Evolutionary conservation across 352 stramenopile genomes (phyloP), one percentile per base, ranked within the genome.

Genomic region (Thraustochytrium sp.): DNA sequence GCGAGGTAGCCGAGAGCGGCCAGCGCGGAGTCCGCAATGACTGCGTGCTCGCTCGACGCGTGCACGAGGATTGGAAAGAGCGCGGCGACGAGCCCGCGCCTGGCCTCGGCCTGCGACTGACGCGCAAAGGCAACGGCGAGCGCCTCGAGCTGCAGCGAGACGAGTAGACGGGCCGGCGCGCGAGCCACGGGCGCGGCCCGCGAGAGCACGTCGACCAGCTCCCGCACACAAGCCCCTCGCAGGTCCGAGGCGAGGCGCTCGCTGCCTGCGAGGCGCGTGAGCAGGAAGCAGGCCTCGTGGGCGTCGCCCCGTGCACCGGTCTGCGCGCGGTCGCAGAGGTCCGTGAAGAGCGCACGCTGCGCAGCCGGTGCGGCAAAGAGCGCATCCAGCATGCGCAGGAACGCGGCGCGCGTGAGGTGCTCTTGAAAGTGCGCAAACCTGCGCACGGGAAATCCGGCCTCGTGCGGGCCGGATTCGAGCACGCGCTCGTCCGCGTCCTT

Each of bases 11-110:
- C 36, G 1, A 80, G 31, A 16, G 68, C 51, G 11, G 31, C 42
- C 13, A 13, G 21, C 11, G 68, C 68, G 21, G 68, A 46, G 23
- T 65, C 44, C 18, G 42, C 18, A 0, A 75, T 44, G n/a, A 75
- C 16, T n/a, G 37, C 44, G 29, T 9, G 4, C n/a, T 53, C 62
- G 31, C 37, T 75, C 26, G 62, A 54, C 23, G 3, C 62, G 37
- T 75, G 62, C 11, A 40, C 26, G 4, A 75, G n/a, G 4, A 75
- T n/a, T 53, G 62, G 62, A 75, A 75, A 53, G 38, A 75, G 44
- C 11, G 29, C 36, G 9, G 23, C 23, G 23, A 75, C 62, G 18
- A 75, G 40, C 13, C 26, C 16, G 21, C 62, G 21, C 36, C 26
- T 31, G 26, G 62, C 62, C 2, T 23, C 37, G 5, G 1, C 62